These are phyloP conservation scores for Arabidopsis lyrata DNA, from an alignment of 441 rosid genomes.

Conservation along the genomic window DNA sequence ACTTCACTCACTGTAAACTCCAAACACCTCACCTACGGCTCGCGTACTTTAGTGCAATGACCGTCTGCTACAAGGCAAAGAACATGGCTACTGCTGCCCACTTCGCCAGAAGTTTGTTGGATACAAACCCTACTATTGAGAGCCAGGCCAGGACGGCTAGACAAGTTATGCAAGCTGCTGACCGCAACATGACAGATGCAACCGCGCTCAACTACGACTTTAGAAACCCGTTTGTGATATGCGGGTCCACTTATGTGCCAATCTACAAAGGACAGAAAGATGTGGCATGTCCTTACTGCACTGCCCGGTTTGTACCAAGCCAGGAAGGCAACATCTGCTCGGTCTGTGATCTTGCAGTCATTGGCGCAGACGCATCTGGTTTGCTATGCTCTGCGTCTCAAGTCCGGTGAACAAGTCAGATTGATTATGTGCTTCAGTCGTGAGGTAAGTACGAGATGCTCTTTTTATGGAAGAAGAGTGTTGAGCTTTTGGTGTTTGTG, in stretches of 20 bases:
- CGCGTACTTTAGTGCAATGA: constrained; percentile 77
- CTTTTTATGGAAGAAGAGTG: constrained; percentile 6
- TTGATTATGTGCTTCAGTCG: constrained; percentile 1
- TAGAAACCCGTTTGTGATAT: constrained; percentile 83
- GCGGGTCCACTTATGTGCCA: constrained; percentile 88
- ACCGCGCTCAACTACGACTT: constrained; percentile 76
- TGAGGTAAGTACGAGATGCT: constrained; percentile 15
- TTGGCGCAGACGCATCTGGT: constrained; percentile 91
- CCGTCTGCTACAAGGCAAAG: constrained; percentile 69
- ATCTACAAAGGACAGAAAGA: constrained; percentile 91
- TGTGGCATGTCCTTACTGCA: constrained; percentile 82
- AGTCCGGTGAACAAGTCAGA: constrained; percentile 49
- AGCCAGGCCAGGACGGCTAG: constrained; percentile 78
- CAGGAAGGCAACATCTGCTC: constrained; percentile 77
- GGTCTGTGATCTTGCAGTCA: constrained; percentile 84
- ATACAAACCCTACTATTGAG: constrained; percentile 71
- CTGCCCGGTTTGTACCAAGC: constrained; percentile 73
- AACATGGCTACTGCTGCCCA: constrained; percentile 76
- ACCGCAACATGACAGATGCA: constrained; percentile 76
- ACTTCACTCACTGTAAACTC: constrained; percentile 89
- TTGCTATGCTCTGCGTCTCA: constrained; percentile 78
- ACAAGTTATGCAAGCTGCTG: constrained; percentile 78
- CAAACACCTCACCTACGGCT: constrained; percentile 78
- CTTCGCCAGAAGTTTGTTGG: constrained; percentile 77
- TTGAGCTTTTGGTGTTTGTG: constrained; percentile 32